Evolutionary conservation across 163 green algal genomes (phyloP), one percentile per base, ranked within the genome.

Genomic region (Trebouxiophyceae sp.): DNA sequence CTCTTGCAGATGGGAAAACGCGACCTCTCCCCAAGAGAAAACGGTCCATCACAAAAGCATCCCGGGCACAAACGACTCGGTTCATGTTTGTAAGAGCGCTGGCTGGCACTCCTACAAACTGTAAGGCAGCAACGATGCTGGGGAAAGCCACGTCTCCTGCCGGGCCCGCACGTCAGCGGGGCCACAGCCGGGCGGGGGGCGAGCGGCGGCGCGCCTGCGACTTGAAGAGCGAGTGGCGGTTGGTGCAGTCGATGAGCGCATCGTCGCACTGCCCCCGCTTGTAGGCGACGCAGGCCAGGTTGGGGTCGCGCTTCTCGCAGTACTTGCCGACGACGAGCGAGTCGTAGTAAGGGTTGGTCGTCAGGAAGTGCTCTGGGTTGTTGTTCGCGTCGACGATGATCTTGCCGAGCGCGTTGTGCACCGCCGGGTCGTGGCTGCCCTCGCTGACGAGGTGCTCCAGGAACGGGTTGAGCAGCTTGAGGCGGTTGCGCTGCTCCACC

Each of bases 311-410:
- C 83, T 95, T 96, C 84, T 99, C 94, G 29, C 88, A 94, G 80
- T 97, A 97, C 77, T 95, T 95, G 73, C 94, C 94, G 16, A 99
- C 94, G 8, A 96, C 88, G 45, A 89, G 73, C 67, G 72, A 89
- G 77, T 99, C 87, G 71, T 99, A 99, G 88, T 96, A 98, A 34
- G 95, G 93, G 82, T 99, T 99, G 71, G 94, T 98, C 44, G 87
- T 97, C 19, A 99, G 81, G 88, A 99, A 99, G 83, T 99, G 94
- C 81, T 99, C 94, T 0, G 94, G 94, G 85, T 99, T 99, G 84
- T 97, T 98, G 84, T 98, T 98, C 70, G 84, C 89, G 73, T 99
- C 94, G 55, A 99, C 93, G 78, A 99, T 96, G 81, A 99, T 97
- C 84, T 98, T 99, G 69, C 92, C 89, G 67, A 98, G 81, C 27